Percentiles rank a stretch among this genome's conserved stretches.
Conservation (phyloP, 345 rosid genomes). For the Alliaria petiolata region DNA sequence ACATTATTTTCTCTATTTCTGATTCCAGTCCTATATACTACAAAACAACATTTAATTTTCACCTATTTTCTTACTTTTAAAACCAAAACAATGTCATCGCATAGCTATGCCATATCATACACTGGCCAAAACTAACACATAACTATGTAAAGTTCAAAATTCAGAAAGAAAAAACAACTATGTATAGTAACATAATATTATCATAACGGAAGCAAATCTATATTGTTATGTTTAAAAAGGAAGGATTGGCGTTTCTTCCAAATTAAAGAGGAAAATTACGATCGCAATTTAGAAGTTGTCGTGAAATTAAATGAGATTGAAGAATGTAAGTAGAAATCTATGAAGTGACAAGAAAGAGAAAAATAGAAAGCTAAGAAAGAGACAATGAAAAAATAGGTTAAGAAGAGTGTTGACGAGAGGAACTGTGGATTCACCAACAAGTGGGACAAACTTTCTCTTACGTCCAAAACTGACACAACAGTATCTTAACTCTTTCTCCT, state of each 20-base stretch:
- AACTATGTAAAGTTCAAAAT: too few species aligned
- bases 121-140: too few species aligned
- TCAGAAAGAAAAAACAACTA: neutral
- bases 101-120: too few species aligned
- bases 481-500: constrained; percentile 31
- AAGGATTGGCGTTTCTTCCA: neutral
- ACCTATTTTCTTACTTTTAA: neutral
- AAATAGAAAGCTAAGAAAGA: constrained; percentile 27
- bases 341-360: constrained; percentile 30
- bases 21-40: neutral
- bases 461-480: constrained; percentile 34
- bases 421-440: constrained; percentile 39
- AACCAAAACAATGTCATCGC: too few species aligned
- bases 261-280: constrained; percentile 11
- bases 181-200: neutral
- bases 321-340: constrained; percentile 24
- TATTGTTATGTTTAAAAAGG: constrained; percentile 11
- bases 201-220: constrained; percentile 18
- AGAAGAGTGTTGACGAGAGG: constrained; percentile 31
- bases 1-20: constrained; percentile 8
- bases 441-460: constrained; percentile 35
- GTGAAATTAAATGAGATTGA: constrained; percentile 12
- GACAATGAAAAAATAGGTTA: constrained; percentile 21
- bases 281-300: constrained; percentile 6
- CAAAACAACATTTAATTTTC: neutral